phyloP scores from a whole-genome alignment of 352 stramenopile genomes.

The Phytopythium aichiense region DNA sequence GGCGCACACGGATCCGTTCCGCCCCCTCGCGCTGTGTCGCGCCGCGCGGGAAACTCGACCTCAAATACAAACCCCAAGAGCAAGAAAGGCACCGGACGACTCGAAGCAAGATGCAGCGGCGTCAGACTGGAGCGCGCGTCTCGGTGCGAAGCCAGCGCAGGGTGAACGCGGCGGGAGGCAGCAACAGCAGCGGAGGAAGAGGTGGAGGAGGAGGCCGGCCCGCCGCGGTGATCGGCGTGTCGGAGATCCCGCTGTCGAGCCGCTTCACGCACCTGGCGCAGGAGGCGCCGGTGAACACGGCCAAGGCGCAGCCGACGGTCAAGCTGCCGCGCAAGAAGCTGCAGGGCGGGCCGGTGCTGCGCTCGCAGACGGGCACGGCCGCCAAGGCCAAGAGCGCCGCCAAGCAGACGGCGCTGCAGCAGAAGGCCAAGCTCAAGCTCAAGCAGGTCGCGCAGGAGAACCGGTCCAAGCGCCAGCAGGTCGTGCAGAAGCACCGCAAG shows the following conservation, averaged over 20 bases:
- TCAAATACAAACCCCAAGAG: neutral
- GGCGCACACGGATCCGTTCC: neutral
- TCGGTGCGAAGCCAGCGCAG: constrained; percentile 59
- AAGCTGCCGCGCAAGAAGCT: constrained; percentile 13
- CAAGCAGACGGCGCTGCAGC: constrained; percentile 22
- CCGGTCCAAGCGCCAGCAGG: constrained; percentile 67
- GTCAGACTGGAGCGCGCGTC: constrained; percentile 27
- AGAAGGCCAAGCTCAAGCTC: constrained; percentile 40
- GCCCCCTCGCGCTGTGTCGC: neutral
- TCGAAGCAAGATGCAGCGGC: constrained; percentile 22
- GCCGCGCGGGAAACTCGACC: neutral
- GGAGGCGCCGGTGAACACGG: constrained; percentile 19
- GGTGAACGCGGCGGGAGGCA: constrained; percentile 26
- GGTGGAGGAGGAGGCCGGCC: constrained; percentile 19
- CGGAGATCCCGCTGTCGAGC: constrained; percentile 61
- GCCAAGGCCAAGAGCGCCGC: constrained; percentile 6
- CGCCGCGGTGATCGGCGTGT: constrained; percentile 61
- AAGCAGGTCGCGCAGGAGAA: constrained; percentile 56
- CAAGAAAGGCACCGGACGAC: neutral
- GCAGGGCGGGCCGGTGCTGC: constrained; percentile 4
- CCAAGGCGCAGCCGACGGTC: constrained; percentile 6
- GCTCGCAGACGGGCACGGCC: constrained; percentile 3
- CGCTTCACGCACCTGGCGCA: constrained; percentile 71
- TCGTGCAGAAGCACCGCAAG: constrained; percentile 70
- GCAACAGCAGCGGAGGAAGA: constrained; percentile 9